Evolutionary conservation across 2,329 filamentous ascomycete species (phyloP).

Genomic region (Fusarium multiceps): DNA sequence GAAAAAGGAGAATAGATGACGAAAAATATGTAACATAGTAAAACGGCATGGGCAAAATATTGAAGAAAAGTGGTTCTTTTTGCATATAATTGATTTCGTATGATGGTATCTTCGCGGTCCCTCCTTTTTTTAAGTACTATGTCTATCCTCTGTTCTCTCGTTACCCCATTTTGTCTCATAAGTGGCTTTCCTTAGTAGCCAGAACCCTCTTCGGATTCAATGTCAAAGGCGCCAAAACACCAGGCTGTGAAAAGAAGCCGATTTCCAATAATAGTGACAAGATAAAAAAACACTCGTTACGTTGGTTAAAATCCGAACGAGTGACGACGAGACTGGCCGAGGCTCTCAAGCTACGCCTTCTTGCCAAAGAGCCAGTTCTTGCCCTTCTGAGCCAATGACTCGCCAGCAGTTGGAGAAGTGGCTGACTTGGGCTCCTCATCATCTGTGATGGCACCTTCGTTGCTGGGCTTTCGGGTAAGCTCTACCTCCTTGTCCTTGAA

Average conservation of each 20-base stretch:
- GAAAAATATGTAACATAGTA: slow-evolving; percentile 38
- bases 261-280: slow-evolving; percentile 15
- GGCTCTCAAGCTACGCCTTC: slow-evolving; percentile 51
- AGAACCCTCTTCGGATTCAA: slow-evolving; percentile 6
- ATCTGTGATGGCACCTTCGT: slow-evolving; percentile 49
- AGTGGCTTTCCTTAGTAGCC: slow-evolving; percentile 11
- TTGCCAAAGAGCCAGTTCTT: slow-evolving; percentile 63
- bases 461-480: slow-evolving; percentile 44
- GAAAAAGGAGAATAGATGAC: slow-evolving; percentile 21
- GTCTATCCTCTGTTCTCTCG: not conserved
- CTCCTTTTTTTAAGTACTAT: slow-evolving; percentile 4
- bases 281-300: not conserved
- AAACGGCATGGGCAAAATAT: slow-evolving; percentile 25
- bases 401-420: slow-evolving; percentile 15
- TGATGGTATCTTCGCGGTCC: slow-evolving; percentile 42
- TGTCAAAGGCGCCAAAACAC: slow-evolving; percentile 42
- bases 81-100: slow-evolving; percentile 29
- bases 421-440: slow-evolving; percentile 30
- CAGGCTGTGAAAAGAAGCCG: slow-evolving; percentile 33
- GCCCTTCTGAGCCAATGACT: slow-evolving; percentile 54
- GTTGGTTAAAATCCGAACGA: not conserved
- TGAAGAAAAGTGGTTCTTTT: slow-evolving; percentile 2
- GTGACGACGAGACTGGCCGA: not conserved
- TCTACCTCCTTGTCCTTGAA: slow-evolving; percentile 61
- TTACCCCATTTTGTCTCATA: slow-evolving; percentile 13